Conservation (phyloP, 257 asterid species). For the Penstemon eatonii region DNA sequence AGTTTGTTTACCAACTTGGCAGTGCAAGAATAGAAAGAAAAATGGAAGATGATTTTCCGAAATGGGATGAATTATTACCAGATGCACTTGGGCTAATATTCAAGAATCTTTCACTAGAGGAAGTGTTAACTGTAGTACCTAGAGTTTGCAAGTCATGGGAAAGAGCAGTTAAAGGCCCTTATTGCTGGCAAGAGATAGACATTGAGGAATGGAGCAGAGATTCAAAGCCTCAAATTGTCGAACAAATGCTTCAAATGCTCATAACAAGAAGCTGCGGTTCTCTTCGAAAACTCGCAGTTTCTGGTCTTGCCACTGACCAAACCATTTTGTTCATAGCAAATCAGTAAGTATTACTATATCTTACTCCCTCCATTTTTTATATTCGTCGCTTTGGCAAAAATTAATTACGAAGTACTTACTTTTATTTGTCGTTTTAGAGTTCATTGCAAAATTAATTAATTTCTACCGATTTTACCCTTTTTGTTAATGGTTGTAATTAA, state of each 20-base stretch:
- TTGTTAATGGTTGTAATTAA: too few species aligned
- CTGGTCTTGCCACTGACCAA: slow-evolving; percentile 54
- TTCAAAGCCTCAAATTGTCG: slow-evolving; percentile 45
- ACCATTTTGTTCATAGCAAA: slow-evolving; percentile 57
- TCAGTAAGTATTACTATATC: slow-evolving; percentile 51
- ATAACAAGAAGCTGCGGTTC: slow-evolving; percentile 72
- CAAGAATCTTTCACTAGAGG: slow-evolving; percentile 62
- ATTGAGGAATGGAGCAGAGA: slow-evolving; percentile 83
- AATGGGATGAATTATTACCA: slow-evolving; percentile 82
- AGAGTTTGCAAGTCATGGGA: slow-evolving; percentile 88
- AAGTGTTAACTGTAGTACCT: slow-evolving; percentile 74
- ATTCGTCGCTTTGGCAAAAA: neutral
- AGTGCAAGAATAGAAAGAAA: slow-evolving; percentile 1
- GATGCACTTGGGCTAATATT: slow-evolving; percentile 87
- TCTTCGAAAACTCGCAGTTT: slow-evolving; percentile 58
- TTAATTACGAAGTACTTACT: neutral
- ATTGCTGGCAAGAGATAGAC: slow-evolving; percentile 93
- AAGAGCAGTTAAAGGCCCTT: slow-evolving; percentile 67
- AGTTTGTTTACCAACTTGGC: neutral
- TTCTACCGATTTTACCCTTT: too few species aligned
- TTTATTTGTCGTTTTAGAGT: too few species aligned
- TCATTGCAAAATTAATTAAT: too few species aligned
- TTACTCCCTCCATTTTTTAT: neutral
- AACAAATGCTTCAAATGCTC: slow-evolving; percentile 63
- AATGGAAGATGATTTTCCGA: slow-evolving; percentile 61